These are phyloP conservation scores for Corrigiola litoralis DNA, from an alignment of 179 eudicot species.

Conservation along the genomic window DNA sequence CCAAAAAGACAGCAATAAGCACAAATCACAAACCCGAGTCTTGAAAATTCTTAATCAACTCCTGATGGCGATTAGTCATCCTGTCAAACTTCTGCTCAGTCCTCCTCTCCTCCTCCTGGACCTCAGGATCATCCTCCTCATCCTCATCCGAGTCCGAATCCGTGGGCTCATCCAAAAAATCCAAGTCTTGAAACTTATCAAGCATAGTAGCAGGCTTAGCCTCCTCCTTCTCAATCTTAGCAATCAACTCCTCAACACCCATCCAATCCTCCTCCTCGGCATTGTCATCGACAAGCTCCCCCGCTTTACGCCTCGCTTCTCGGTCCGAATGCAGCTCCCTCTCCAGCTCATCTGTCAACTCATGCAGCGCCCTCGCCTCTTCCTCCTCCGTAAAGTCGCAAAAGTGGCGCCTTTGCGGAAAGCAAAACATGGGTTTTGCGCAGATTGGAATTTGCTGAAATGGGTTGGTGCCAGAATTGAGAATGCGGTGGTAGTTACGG, in stretches of 20 bases:
- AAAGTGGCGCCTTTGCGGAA: constrained; percentile 12
- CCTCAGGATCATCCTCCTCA: constrained; percentile 41
- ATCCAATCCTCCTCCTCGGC: constrained; percentile 60
- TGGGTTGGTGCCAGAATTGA: constrained; percentile 5
- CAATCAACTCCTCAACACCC: constrained; percentile 66
- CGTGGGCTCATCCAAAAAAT: constrained; percentile 20
- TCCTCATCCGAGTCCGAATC: constrained; percentile 63
- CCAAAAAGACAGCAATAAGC: not conserved
- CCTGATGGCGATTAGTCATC: constrained; percentile 48
- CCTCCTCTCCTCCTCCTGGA: constrained; percentile 26
- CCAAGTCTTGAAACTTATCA: constrained; percentile 24
- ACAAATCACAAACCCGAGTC: constrained; percentile 37
- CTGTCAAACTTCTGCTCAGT: constrained; percentile 33
- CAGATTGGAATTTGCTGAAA: constrained; percentile 9
- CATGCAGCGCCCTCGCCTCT: constrained; percentile 7
- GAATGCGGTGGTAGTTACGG: not conserved
- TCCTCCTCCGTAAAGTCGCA: constrained; percentile 6
- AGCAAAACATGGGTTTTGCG: not conserved
- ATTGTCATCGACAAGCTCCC: constrained; percentile 39
- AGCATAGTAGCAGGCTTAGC: constrained; percentile 11
- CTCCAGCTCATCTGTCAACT: constrained; percentile 30
- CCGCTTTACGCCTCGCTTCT: constrained; percentile 50
- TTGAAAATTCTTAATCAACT: constrained; percentile 45
- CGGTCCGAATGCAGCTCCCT: constrained; percentile 45
- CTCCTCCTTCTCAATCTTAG: constrained; percentile 52